Conservation (phyloP, 1,284 basidiomycete genomes). For the Rhodotorula glutinis region DNA sequence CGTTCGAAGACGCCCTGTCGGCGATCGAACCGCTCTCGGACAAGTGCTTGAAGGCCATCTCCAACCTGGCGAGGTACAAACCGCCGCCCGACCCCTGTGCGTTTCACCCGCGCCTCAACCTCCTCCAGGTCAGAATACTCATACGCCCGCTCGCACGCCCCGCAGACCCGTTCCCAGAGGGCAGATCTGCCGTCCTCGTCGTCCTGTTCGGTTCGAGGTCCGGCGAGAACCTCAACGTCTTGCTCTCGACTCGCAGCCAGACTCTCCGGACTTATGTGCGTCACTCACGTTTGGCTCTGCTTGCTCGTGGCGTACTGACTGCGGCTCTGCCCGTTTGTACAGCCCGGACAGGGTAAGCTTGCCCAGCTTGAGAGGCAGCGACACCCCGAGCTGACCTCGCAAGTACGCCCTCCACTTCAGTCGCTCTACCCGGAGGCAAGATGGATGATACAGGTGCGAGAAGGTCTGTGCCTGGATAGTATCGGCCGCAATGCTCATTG, state of each 20-base stretch:
- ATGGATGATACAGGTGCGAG: constrained; percentile 37
- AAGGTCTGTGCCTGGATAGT: no score
- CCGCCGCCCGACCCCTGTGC: constrained; percentile 25
- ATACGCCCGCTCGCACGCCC: not conserved
- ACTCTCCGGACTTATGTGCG: constrained; percentile 31
- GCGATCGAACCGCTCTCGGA: constrained; percentile 26
- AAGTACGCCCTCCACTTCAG: not conserved
- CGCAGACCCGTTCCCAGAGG: constrained; percentile 23
- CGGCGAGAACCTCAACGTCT: constrained; percentile 32
- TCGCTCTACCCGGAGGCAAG: constrained; percentile 43
- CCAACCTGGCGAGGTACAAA: constrained; percentile 28
- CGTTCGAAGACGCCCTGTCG: not conserved
- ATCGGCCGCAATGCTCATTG: no score
- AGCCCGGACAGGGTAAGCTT: constrained; percentile 41
- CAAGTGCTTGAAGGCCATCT: constrained; percentile 24
- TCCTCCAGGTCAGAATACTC: no score
- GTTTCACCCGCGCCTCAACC: no score
- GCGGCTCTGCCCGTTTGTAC: no score
- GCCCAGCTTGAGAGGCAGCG: no score
- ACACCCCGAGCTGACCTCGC: no score
- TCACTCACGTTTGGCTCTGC: no score
- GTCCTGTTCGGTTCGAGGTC: constrained; percentile 31
- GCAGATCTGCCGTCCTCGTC: constrained; percentile 33
- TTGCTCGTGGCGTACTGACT: not conserved
- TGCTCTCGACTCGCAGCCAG: constrained; percentile 31